phyloP scores from a whole-genome alignment of 345 rosid genomes.

The Aegle marmelos region DNA sequence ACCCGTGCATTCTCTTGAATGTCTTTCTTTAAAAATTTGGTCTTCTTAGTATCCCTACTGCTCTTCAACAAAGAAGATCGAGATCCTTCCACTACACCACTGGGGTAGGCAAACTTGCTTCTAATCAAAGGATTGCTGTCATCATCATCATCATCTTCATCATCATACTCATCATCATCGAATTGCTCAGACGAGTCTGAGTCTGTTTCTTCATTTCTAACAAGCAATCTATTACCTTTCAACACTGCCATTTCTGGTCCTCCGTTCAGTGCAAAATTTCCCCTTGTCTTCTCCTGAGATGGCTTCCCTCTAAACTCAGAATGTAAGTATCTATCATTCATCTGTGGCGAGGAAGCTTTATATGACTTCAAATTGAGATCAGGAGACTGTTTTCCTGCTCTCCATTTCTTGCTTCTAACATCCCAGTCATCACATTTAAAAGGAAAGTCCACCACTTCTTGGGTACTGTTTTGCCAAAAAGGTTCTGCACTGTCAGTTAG shows the following conservation, averaged over 20 bases:
- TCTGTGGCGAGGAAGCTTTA: slow-evolving; percentile 51
- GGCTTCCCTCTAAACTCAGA: slow-evolving; percentile 53
- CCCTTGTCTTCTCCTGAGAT: slow-evolving; percentile 56
- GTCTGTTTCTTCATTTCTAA: slow-evolving; percentile 71
- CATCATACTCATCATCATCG: slow-evolving; percentile 57
- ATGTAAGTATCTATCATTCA: slow-evolving; percentile 52
- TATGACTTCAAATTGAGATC: slow-evolving; percentile 46
- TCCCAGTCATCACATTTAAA: slow-evolving; percentile 56
- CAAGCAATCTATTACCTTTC: slow-evolving; percentile 44
- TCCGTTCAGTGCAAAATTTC: slow-evolving; percentile 48
- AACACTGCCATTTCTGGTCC: slow-evolving; percentile 34
- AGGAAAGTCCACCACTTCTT: slow-evolving; percentile 51
- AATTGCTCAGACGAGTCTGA: slow-evolving; percentile 73
- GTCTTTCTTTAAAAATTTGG: slow-evolving; percentile 40
- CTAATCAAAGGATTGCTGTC: slow-evolving; percentile 44
- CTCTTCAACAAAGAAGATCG: slow-evolving; percentile 46
- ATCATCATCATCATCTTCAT: slow-evolving; percentile 41
- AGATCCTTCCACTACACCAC: slow-evolving; percentile 43
- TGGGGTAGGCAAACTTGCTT: slow-evolving; percentile 47
- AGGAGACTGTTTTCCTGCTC: slow-evolving; percentile 51
- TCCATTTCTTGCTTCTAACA: slow-evolving; percentile 64
- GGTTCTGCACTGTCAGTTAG: slow-evolving; percentile 39
- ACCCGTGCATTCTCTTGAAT: slow-evolving; percentile 34
- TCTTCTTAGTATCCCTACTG: slow-evolving; percentile 39
- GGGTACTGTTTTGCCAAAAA: slow-evolving; percentile 45